Conservation (phyloP, 2,329 filamentous ascomycete genomes). For the Teratosphaeria pseudoeucalypti region DNA sequence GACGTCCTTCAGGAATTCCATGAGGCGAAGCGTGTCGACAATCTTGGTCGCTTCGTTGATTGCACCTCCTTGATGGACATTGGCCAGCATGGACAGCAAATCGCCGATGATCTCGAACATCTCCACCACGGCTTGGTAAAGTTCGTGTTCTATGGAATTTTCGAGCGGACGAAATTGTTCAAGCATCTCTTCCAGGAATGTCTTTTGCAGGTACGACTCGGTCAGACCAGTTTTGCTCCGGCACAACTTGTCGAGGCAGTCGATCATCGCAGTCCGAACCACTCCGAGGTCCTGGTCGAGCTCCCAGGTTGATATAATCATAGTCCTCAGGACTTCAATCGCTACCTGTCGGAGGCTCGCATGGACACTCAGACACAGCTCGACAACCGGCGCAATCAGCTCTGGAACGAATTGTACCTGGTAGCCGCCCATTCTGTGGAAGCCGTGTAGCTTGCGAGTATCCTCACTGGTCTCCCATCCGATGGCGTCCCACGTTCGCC, state of each 20-base stretch:
- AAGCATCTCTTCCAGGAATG: slow-evolving; percentile 79
- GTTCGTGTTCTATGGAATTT: slow-evolving; percentile 55
- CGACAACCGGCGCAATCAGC: slow-evolving; percentile 81
- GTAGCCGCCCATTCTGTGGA: slow-evolving; percentile 84
- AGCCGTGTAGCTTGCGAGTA: slow-evolving; percentile 64
- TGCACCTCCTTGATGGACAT: slow-evolving; percentile 69
- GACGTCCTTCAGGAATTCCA: slow-evolving; percentile 96
- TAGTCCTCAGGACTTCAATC: slow-evolving; percentile 86
- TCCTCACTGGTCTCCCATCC: slow-evolving; percentile 87
- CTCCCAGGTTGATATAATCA: slow-evolving; percentile 98
- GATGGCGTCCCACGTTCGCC: slow-evolving; percentile 84
- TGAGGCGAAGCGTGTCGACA: slow-evolving; percentile 78
- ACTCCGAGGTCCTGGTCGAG: slow-evolving; percentile 83
- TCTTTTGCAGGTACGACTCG: slow-evolving; percentile 81
- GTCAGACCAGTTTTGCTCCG: slow-evolving; percentile 61
- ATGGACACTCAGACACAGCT: slow-evolving; percentile 89
- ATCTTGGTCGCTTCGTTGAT: slow-evolving; percentile 62
- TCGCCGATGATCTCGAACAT: slow-evolving; percentile 80
- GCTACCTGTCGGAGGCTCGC: slow-evolving; percentile 82
- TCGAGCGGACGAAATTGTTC: slow-evolving; percentile 66
- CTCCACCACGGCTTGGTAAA: slow-evolving; percentile 66
- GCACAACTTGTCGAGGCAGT: slow-evolving; percentile 81
- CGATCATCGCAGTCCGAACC: slow-evolving; percentile 93
- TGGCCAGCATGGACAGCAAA: slow-evolving; percentile 79
- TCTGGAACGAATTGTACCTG: slow-evolving; percentile 97